Base-by-base conservation (phyloP, 352 stramenopile genomes). In the Plasmopara halstedii region DNA sequence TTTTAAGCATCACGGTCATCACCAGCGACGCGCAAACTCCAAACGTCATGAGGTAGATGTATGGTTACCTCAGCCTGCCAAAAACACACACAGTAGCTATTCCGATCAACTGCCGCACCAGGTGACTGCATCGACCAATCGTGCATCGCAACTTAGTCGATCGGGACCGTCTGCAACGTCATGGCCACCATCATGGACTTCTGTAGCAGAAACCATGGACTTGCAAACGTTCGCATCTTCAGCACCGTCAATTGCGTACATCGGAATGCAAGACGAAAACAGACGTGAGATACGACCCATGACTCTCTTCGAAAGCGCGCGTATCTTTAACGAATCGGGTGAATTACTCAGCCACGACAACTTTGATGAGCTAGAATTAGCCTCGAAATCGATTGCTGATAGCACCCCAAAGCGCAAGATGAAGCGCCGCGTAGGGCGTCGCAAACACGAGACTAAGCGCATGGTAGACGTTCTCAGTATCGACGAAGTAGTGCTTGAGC, bases 271-370 rank as follows among this genome's bases (percentile, higher is more conserved):
- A 27, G 41, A 60, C 42, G 49, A 53, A 2, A 50, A 58, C 46
- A 70, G 71, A 50, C 70, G 70, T 6, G 71, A 75, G 37, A 60
- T 58, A 22, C 67, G 75, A 4, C 70, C 64, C 4, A 80, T 91
- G 62, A 91, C 80, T 35, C 67, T 91, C 3, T 89, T 91, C 38
- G 80, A 91, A 27, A 87, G 69, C 50, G 80, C 80, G 6, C 61
- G 68, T 22, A 74, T 91, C 53, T 88, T 81, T 56, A 87, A 88
- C 49, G 71, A 86, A 40, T 70, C 74, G 0, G 80, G 80, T 14
- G 64, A 73, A 34, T 40, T 87, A 50, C 62, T 91, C 11, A 88
- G 57, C 25, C 80, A 85, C 42, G 74, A 88, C 37, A 70, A 83
- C 31, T 84, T 91, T 23, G 46, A 84, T 15, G 70, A 84, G 22